phyloP scores from a whole-genome alignment of 2,329 filamentous ascomycete genomes.

The Phaeophleospora eucalypticola region DNA sequence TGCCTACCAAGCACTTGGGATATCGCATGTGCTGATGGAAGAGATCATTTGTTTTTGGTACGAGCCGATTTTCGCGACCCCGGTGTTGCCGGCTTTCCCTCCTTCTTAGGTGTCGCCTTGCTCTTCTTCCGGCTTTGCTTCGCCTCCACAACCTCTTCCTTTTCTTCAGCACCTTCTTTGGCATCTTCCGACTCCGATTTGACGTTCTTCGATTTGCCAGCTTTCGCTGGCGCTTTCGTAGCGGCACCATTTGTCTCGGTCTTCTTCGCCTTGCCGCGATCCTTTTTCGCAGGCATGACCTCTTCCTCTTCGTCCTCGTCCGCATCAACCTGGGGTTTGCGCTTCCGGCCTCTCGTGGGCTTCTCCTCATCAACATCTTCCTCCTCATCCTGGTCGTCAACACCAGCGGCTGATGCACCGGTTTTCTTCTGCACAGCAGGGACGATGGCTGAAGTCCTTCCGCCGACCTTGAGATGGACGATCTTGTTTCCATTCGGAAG shows the following conservation, averaged over 20 bases:
- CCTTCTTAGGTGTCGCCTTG: conserved; percentile 17
- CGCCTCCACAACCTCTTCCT: conserved; percentile 11
- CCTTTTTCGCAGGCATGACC: conserved; percentile 22
- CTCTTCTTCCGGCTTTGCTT: conserved; percentile 12
- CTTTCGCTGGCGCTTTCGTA: conserved; percentile 7
- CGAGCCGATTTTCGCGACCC: conserved; percentile 20
- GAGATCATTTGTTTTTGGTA: conserved; percentile 12
- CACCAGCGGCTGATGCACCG: conserved; percentile 53
- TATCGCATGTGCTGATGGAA: no score
- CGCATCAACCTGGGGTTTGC: conserved; percentile 29
- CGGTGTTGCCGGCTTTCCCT: conserved; percentile 17
- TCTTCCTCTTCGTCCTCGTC: conserved; percentile 20
- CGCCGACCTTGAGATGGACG: conserved; percentile 81
- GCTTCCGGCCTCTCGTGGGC: conserved; percentile 32
- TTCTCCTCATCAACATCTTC: conserved; percentile 19
- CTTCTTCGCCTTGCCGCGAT: conserved; percentile 12
- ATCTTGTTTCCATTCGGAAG: conserved; percentile 84
- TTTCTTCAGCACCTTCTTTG: conserved; percentile 10
- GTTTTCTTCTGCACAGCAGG: conserved; percentile 83
- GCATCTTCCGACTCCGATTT: conserved; percentile 12
- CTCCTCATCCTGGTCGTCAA: conserved; percentile 16
- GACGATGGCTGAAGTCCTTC: conserved; percentile 84
- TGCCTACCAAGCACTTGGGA: no score
- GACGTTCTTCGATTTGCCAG: conserved; percentile 12
- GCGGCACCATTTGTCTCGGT: conserved; percentile 7